Percentiles rank a stretch among this genome's conserved stretches.
Evolutionary conservation across 805 yeast genomes (phyloP).

Genomic region (Metschnikowia corniflorae): DNA sequence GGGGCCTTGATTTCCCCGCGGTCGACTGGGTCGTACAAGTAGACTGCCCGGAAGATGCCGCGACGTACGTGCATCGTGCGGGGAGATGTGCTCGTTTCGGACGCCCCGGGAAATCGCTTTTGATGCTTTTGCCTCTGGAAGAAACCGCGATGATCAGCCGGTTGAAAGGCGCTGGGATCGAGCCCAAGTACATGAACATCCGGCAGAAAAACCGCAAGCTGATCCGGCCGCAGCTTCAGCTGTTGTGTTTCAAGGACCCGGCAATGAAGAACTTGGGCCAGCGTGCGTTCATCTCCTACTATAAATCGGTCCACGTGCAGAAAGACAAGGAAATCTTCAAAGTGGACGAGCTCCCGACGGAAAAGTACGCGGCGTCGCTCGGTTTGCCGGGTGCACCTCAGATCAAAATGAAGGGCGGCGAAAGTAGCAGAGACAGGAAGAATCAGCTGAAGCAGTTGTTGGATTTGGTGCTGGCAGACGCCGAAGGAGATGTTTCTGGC

Average conservation of each 20-base stretch:
- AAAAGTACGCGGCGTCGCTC: constrained; percentile 78
- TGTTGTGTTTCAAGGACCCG: constrained; percentile 87
- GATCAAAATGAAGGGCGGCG: constrained; percentile 62
- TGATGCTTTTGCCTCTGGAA: constrained; percentile 82
- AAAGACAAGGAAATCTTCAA: constrained; percentile 84
- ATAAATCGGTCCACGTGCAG: constrained; percentile 79
- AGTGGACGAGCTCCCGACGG: constrained; percentile 71
- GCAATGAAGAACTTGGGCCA: constrained; percentile 91
- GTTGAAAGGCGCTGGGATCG: constrained; percentile 60
- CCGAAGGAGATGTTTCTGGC: constrained; percentile 55
- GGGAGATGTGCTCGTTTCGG: constrained; percentile 91
- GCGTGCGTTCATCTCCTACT: constrained; percentile 91
- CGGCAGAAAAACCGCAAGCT: constrained; percentile 69
- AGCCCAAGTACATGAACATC: constrained; percentile 68
- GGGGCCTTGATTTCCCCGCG: constrained; percentile 90
- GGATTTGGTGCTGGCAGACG: constrained; percentile 47
- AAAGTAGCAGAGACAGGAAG: constrained; percentile 68
- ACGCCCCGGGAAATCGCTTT: constrained; percentile 72
- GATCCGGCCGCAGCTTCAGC: constrained; percentile 80
- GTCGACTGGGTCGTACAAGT: constrained; percentile 94
- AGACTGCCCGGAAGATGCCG: constrained; percentile 87
- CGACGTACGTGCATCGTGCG: constrained; percentile 87
- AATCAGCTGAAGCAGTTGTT: constrained; percentile 73
- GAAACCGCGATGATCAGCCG: constrained; percentile 70
- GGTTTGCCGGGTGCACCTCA: constrained; percentile 97